Evolutionary conservation across 345 rosid species (phyloP).

Genomic region (Cardiospermum halicacabum): DNA sequence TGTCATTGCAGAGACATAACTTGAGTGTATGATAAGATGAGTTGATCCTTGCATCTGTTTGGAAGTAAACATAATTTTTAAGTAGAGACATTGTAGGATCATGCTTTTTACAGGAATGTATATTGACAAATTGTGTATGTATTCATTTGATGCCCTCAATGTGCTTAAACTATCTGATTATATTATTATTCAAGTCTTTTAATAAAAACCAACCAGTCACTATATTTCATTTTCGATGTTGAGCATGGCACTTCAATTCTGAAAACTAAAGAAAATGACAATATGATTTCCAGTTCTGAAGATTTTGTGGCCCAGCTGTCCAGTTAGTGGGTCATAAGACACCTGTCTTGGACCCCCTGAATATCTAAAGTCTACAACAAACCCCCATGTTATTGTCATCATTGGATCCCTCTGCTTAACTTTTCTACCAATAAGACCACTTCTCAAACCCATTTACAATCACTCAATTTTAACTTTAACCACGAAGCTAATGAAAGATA

Average conservation of each 20-base stretch:
- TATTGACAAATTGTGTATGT: too few relatives aligned
- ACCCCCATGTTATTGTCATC: constrained; percentile 13
- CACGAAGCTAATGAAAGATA: background rate
- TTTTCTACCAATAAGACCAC: constrained; percentile 1
- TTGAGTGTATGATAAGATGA: too few relatives aligned
- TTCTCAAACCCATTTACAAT: background rate
- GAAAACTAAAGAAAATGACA: background rate
- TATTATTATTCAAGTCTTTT: background rate
- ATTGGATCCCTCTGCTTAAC: constrained; percentile 11
- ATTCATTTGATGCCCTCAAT: too few relatives aligned
- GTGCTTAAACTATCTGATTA: too few relatives aligned
- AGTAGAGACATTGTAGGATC: too few relatives aligned
- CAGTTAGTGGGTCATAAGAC: background rate
- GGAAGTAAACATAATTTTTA: too few relatives aligned
- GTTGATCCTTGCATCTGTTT: too few relatives aligned
- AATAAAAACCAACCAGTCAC: background rate
- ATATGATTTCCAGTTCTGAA: background rate
- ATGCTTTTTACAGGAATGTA: too few relatives aligned
- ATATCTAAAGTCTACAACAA: constrained; percentile 9
- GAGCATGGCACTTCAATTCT: background rate
- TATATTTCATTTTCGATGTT: background rate
- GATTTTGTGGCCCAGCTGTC: background rate
- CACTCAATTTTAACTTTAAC: too few relatives aligned
- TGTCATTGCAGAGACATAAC: too few relatives aligned
- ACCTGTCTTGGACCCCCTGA: constrained; percentile 1